These are phyloP conservation scores for Spergularia bocconei DNA, from an alignment of 148 eudicot species.

Conservation along the genomic window DNA sequence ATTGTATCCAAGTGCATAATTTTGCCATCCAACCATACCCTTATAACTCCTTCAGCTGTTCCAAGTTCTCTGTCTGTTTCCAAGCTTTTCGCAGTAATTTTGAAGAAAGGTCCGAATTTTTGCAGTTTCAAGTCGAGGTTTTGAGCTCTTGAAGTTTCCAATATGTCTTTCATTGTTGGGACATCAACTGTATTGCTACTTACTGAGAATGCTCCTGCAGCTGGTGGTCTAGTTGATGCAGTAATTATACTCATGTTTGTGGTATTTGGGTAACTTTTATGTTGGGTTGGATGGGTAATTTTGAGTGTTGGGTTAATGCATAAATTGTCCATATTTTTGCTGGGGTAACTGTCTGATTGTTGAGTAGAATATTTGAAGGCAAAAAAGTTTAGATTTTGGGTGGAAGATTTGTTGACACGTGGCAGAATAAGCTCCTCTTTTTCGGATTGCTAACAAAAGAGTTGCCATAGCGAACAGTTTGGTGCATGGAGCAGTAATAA, in stretches of 20 bases:
- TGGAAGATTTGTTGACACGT: slow-evolving; percentile 9
- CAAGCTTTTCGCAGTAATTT: slow-evolving; percentile 68
- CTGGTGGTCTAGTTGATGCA: slow-evolving; percentile 8
- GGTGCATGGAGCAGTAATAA: no score
- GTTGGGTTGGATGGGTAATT: neutral
- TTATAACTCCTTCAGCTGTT: slow-evolving; percentile 69
- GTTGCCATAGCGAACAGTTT: no score
- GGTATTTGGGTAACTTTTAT: neutral
- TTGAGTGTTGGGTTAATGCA: neutral
- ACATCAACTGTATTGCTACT: neutral
- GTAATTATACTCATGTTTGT: slow-evolving; percentile 10
- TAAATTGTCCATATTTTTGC: neutral
- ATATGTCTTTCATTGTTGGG: slow-evolving; percentile 30
- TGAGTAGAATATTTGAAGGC: neutral
- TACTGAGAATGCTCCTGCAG: neutral
- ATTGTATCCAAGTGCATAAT: slow-evolving; percentile 88
- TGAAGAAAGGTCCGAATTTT: slow-evolving; percentile 80
- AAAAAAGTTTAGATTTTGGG: neutral
- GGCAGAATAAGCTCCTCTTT: neutral
- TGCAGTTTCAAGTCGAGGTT: slow-evolving; percentile 64
- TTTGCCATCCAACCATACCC: slow-evolving; percentile 73
- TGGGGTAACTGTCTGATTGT: no score
- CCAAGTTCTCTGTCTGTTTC: slow-evolving; percentile 59
- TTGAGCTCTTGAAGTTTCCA: slow-evolving; percentile 33
- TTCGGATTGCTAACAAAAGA: no score